phyloP scores from a whole-genome alignment of 2,329 filamentous ascomycete genomes.

The Ophiostoma piceae region DNA sequence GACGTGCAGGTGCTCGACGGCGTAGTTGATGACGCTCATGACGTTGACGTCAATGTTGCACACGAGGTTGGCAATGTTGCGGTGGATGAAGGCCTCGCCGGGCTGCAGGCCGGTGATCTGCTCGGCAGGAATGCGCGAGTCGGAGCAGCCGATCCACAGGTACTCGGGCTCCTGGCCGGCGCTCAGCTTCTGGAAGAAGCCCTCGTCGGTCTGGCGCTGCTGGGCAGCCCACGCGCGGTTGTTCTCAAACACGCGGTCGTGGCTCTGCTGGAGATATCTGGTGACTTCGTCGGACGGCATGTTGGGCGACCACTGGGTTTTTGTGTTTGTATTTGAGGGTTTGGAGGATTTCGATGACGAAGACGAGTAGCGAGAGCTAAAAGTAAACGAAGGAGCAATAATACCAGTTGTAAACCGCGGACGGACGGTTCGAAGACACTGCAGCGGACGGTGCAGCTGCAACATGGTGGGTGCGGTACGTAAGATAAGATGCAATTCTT shows the following conservation, averaged over 20 bases:
- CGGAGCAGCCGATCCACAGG: conserved; percentile 86
- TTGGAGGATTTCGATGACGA: no score
- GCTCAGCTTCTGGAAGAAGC: conserved; percentile 60
- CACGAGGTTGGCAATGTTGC: conserved; percentile 90
- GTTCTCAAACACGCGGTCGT: conserved; percentile 64
- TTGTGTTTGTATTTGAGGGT: no score
- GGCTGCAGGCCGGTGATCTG: conserved; percentile 76
- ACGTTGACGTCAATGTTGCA: conserved; percentile 58
- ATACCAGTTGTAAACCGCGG: not conserved
- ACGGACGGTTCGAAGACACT: not conserved
- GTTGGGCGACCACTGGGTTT: conserved; percentile 10
- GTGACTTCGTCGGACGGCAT: conserved; percentile 39
- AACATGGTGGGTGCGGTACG: not conserved
- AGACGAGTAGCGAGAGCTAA: not conserved
- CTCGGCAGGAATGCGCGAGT: conserved; percentile 87
- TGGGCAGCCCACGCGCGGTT: conserved; percentile 61
- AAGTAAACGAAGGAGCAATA: not conserved
- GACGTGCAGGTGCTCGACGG: conserved; percentile 72
- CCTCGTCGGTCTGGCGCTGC: conserved; percentile 54
- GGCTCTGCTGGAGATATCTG: conserved; percentile 56
- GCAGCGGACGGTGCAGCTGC: not conserved
- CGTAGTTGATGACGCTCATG: conserved; percentile 66
- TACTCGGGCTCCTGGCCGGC: conserved; percentile 65
- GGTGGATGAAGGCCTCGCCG: conserved; percentile 90
- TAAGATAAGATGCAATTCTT: not conserved